Base-by-base conservation (phyloP, 768 basidiomycete genomes). In the Rhodotorula babjevae region DNA sequence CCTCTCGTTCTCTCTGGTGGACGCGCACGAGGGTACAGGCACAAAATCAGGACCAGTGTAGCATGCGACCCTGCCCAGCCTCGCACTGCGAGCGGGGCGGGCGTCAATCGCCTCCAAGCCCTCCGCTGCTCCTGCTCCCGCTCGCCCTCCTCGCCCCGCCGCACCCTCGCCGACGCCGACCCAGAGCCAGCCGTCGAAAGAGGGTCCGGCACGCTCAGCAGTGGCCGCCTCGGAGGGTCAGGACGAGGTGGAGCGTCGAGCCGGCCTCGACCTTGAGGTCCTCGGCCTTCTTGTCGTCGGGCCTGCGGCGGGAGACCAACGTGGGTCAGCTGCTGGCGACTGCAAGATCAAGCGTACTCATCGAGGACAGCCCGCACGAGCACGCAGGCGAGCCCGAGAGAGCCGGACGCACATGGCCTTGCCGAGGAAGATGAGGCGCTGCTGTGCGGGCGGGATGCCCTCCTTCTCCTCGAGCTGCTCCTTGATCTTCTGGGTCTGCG, bases 391-490 rank as follows among this genome's bases (percentile, higher is more conserved):
- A 36, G 36, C 5, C 5, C 36, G 36, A 36, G 16, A 2, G 15
- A 2, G 7, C 2, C 3, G n/a, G 58, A 82, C 81, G 66, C 71
- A 97, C 95, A 97, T 89, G 80, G 96, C 94, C 79, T 93, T 87
- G 47, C 95, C 95, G 79, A 87, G 82, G 81, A 89, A 96, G 80
- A 98, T 98, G 79, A 98, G 82, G 69, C 95, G 87, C 81, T 98
- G 95, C 82, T 98, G 95, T 56, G 85, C 91, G 72, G 95, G 95
- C 33, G 95, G 95, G 55, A 98, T 95, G 75, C 95, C 95, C 12
- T 93, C 93, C 83, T 97, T 94, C 84, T 97, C 94, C 81, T 98
- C 95, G 16, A 97, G 92, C 81, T 91, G 91, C 85, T 95, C 93
- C 84, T 98, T 98, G 83, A 98, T 93, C 77, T 91, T 87, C 59